Base-by-base conservation (phyloP, 192 early-diverging fungal genomes). In the Coemansia sp. region DNA sequence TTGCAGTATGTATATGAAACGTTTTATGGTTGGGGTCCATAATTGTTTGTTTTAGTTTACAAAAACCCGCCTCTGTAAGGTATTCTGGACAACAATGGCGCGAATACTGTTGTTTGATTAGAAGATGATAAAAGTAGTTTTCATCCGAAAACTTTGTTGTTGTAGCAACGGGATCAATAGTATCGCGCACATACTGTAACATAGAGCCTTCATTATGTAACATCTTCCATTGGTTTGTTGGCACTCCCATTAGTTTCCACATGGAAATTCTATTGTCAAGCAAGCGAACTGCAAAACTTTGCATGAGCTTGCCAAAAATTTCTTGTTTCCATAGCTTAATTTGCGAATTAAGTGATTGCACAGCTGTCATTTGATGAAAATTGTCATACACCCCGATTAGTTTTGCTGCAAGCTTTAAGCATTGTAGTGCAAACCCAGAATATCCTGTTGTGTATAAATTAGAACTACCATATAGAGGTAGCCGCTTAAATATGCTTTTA, bases 61-160 rank as follows among this genome's bases (percentile, higher is more conserved):
- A 67, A 73, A 89, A 94, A 10, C 89, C 90, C 7, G 82, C 67
- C 58, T 87, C 84, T 10, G 87, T 88, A 50, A 94, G 77, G 59
- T 94, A 93, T 31, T 88, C 86, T 0, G 93, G 93, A 58, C 85
- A 87, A 62, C 86, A 90, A 23, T 66, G 66, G 2, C 55, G 83
- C 44, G 84, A 82, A 86, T 93, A 93, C 50, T 85, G 82, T 60
- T 85, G 85, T 73, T 86, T 87, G 48, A 94, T 69, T 12, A 86
- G 81, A 58, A 92, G 68, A 78, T 90, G 88, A 76, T 91, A 94
- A 74, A 94, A 94, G 81, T 93, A 93, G 82, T 94, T 92, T 63
- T 90, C 87, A 49, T 81, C 63, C 28, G 76, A 76, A 64, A 93
- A 86, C 30, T 82, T 76, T 0, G 89, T 86, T 23, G 76, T 71